A percentile compares a stretch with the other conserved stretches of the same genome.
These are phyloP conservation scores for Lactarius akahatsu DNA, from an alignment of 768 basidiomycete genomes.

Conservation along the genomic window DNA sequence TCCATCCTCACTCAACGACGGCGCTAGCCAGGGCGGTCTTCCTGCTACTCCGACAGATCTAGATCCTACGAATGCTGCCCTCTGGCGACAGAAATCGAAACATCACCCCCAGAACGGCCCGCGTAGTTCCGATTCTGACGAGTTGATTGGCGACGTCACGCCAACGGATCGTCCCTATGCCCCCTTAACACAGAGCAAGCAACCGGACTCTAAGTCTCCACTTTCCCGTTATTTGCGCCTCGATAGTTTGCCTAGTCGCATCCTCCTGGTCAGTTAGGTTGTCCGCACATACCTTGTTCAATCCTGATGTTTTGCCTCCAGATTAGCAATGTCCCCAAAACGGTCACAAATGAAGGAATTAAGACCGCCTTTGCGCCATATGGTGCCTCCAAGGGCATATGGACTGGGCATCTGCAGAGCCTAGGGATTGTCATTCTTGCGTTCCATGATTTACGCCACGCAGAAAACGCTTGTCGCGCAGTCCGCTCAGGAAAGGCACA, in stretches of 20 bases:
- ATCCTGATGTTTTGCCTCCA: constrained; percentile 10
- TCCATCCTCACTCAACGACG: constrained; percentile 54
- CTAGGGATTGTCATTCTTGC: constrained; percentile 29
- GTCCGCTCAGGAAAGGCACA: constrained; percentile 22
- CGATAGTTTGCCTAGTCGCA: constrained; percentile 33
- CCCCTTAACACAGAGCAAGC: constrained; percentile 5
- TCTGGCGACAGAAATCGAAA: constrained; percentile 24
- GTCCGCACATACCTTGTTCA: not conserved
- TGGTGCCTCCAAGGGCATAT: constrained; percentile 29
- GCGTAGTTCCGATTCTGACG: constrained; percentile 5
- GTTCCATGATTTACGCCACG: constrained; percentile 27
- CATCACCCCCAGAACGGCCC: constrained; percentile 10
- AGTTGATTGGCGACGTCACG: constrained; percentile 14
- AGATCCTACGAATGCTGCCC: constrained; percentile 28
- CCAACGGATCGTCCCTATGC: constrained; percentile 19
- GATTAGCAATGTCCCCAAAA: constrained; percentile 27
- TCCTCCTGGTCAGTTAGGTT: constrained; percentile 31
- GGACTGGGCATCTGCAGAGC: constrained; percentile 26
- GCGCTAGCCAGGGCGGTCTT: constrained; percentile 37
- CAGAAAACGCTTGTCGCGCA: constrained; percentile 26
- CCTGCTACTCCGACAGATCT: constrained; percentile 32
- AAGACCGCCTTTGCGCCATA: constrained; percentile 24
- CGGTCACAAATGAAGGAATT: constrained; percentile 21
- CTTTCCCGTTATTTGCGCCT: constrained; percentile 3
- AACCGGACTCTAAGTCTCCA: constrained; percentile 1